Evolutionary conservation across 371 early-diverging fungal genomes (phyloP).

Genomic region (Mortierella sp.): DNA sequence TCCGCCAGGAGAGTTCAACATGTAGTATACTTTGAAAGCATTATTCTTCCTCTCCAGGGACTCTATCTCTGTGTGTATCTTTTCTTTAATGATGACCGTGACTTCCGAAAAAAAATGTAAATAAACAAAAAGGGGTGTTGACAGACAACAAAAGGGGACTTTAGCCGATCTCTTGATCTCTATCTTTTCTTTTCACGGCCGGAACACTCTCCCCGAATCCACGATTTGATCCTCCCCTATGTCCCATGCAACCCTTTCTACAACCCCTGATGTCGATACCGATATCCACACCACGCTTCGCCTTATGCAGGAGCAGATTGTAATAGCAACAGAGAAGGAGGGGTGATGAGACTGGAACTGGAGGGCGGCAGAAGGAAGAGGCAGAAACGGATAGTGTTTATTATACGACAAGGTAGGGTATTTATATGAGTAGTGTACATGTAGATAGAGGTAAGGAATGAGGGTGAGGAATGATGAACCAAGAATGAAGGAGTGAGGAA

Average conservation of each 20-base stretch:
- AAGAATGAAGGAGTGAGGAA: no score
- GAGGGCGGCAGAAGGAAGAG: no score
- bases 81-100: neutral
- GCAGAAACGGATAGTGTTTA: no score
- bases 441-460: no score
- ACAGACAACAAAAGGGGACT: constrained; percentile 1
- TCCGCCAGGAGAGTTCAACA: no score
- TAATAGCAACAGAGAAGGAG: neutral
- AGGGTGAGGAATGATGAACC: no score
- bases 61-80: no score
- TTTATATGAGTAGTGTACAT: no score
- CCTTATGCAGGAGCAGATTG: constrained; percentile 2
- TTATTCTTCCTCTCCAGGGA: no score
- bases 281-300: neutral
- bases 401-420: no score
- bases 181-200: constrained; percentile 19
- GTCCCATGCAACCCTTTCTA: constrained; percentile 3
- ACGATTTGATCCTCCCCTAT: neutral
- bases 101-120: neutral
- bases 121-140: neutral
- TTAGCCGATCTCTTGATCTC: neutral
- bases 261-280: constrained; percentile 5
- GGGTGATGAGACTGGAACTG: no score
- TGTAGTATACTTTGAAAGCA: no score
- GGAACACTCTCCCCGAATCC: constrained; percentile 7